Evolutionary conservation across 2,329 filamentous ascomycete genomes (phyloP).

Genomic region (Colletotrichum salicis): DNA sequence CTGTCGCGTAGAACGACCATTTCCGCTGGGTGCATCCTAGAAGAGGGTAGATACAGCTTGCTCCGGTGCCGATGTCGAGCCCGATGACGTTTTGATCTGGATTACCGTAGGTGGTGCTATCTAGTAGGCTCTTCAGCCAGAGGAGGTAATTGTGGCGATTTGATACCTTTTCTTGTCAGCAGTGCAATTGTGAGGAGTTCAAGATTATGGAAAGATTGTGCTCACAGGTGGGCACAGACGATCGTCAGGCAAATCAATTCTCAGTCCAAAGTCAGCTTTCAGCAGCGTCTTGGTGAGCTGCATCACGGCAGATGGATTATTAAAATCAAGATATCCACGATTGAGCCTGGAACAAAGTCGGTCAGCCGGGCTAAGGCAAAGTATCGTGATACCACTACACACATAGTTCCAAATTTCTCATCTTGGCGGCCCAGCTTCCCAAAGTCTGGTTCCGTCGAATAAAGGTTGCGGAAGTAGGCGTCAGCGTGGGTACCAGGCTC

Average conservation of each 20-base stretch:
- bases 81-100: conserved; percentile 68
- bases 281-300: conserved; percentile 85
- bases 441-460: conserved; percentile 55
- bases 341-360: conserved; percentile 44
- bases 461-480: conserved; percentile 47
- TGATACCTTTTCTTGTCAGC: conserved; percentile 55
- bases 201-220: neutral
- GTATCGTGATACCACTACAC: no score
- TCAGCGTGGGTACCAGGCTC: conserved; percentile 31
- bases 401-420: conserved; percentile 55
- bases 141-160: conserved; percentile 88
- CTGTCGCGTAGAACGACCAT: conserved; percentile 80
- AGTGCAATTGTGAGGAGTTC: neutral
- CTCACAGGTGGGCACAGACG: conserved; percentile 86
- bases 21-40: conserved; percentile 76
- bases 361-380: no score
- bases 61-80: conserved; percentile 89
- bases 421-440: conserved; percentile 53
- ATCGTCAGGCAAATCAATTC: conserved; percentile 77
- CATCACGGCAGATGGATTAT: conserved; percentile 79
- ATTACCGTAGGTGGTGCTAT: conserved; percentile 70
- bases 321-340: conserved; percentile 77
- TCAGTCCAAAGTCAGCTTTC: conserved; percentile 77
- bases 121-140: conserved; percentile 86
- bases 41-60: conserved; percentile 90